Evolutionary conservation across 495 filamentous ascomycete genomes (phyloP), one percentile per base, ranked within the genome.

Genomic region (Neurospora africana): DNA sequence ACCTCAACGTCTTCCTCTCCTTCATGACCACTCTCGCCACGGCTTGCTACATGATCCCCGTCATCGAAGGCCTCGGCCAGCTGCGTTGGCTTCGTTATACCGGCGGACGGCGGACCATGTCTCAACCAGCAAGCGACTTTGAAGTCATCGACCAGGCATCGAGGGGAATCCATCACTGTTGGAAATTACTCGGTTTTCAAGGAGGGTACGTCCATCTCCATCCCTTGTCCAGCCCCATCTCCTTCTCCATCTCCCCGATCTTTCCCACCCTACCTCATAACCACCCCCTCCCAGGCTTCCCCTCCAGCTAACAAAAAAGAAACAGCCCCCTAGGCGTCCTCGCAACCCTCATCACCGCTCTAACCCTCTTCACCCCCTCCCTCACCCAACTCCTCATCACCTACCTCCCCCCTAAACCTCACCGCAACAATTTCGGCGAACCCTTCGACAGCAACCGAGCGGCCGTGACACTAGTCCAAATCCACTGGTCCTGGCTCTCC

Each of bases 51-150:
- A 75, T 79, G 43, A 79, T 82, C 35, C 75, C 79, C 10, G 73
- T 84, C 47, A 74, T 77, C 10, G 79, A 81, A 68, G 77, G 73
- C 4, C 68, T 85, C 11, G 77, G 78, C 4, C 83, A 83, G 69
- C 73, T 84, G 5, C 82, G 84, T 70, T 84, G 82, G 82, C 77
- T 79, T 10, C 83, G 83, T 79, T 84, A 81, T 69, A 74, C 23
- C 13, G 27, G 76, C 19, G 70, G 73, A n/a, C 72, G 53, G 15
- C 27, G 6, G 13, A 61, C 15, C 53, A 6, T 61, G 0, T 61
- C 77, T 9, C 77, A 79, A 58, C 76, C 76, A 11, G 53, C 84
- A n/a, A 77, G 73, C 27, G 83, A 85, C 70, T 78, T 85, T 68
- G 76, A 80, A 2, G 70, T 76, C 17, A 76, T 83, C 33, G 84